Evolutionary conservation across 2,329 filamentous ascomycete genomes (phyloP), one percentile per base, ranked within the genome.

Genomic region (Fusarium sulawesiense): DNA sequence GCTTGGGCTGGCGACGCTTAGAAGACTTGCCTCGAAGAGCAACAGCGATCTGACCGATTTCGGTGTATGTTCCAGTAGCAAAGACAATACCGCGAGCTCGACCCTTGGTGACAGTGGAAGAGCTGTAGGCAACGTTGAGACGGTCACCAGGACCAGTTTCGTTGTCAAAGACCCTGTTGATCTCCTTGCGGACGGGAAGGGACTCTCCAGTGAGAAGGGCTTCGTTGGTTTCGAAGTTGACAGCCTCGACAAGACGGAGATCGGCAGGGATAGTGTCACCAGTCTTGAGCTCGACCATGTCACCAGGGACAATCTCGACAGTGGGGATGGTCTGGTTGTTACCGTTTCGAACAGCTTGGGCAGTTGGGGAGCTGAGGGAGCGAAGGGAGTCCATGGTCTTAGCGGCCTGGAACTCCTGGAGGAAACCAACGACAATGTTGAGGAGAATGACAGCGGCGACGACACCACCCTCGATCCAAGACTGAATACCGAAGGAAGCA

Each of bases 151-250:
- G 77, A n/a, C 81, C 80, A 4, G 80, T 84, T 13, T 83, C 81
- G 0, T 75, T 75, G 32, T 76, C 67, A 34, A 84, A 84, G 27
- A 83, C 83, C 23, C 77, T 76, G 23, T 81, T 77, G 9, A 83
- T 75, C 71, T 86, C 81, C 79, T 91, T 87, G 76, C 81, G 83
- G 4, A 89, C 85, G 20, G 88, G 88, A 0, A 89, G 80, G 11
- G 88, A 89, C 76, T 91, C 89, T 50, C 89, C 89, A 3, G 89
- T 91, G 14, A 91, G 83, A 21, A 89, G 82, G 2, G 88, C 87
- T 76, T 91, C 88, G 65, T 93, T 90, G 67, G 88, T 91, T 71
- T 90, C 89, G 44, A 90, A 85, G 77, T 92, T 92, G 80, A 91
- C 85, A 25, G 83, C 85, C 66, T 89, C 86, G 40, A 89, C 72